Base-by-base conservation (phyloP, 768 basidiomycete genomes). In the Lactifluus echinatus region DNA sequence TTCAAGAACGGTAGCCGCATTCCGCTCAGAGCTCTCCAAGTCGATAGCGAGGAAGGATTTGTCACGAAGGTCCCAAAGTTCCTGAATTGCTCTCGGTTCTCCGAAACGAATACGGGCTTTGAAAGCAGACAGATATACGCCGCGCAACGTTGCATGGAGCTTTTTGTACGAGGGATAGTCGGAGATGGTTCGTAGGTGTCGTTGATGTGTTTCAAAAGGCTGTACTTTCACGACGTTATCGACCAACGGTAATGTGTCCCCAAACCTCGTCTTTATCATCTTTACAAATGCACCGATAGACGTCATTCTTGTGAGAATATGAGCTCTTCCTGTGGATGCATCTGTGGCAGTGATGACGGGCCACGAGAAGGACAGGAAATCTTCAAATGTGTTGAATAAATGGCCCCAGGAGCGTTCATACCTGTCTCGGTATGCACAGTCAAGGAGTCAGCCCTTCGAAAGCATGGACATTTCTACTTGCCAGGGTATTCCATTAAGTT, bases 191-290 rank as follows among this genome's bases (percentile, higher is more conserved):
- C 88, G 83, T 37, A 89, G 74, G 53, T 82, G 85, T n/a, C 88
- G 77, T 26, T 77, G 78, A 3, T 75, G 65, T 1, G 78, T 82
- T 67, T 91, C 89, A 61, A 87, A 85, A 0, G 89, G 86, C 0
- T 71, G 72, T 28, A 91, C 73, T 63, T 76, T 75, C 37, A 89
- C 76, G 56, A 90, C 80, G 61, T 89, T 88, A 50, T 88, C 83
- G 2, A 84, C 80, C 56, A 81, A 75, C 12, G 85, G 83, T 19
- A 92, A 73, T 1, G 79, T 83, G 69, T 90, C 89, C 50, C 88
- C 87, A 64, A 84, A 90, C 86, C 88, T 79, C 2, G 85, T 87
- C 72, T 87, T 87, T 65, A 92, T 83, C 89, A 91, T 92, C 72
- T 84, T 87, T 47, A 89, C 69, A 64, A 92, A 92, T 1, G 87